phyloP scores from a whole-genome alignment of 441 rosid genomes.

The Croton laevigatus region DNA sequence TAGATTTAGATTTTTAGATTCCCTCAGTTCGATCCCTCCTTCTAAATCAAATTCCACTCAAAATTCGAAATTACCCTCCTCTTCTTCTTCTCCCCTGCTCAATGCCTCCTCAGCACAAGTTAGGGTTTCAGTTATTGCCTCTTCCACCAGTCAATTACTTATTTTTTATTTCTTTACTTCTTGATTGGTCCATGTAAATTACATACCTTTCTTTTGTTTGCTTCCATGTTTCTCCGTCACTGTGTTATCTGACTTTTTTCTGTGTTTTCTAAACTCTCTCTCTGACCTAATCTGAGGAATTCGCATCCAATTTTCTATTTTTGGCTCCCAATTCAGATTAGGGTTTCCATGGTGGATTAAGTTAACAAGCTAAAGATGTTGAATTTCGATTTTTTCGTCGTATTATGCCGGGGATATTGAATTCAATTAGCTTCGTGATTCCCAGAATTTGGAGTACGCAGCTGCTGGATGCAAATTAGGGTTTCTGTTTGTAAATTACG shows the following conservation, averaged over 20 bases:
- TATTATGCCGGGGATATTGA: neutral
- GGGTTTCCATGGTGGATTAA: conserved; percentile 5
- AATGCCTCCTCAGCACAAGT: neutral
- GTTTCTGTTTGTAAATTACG: conserved; percentile 12
- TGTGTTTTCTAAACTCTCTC: neutral
- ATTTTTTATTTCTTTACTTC: neutral
- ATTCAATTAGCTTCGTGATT: neutral
- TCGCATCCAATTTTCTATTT: conserved; percentile 5
- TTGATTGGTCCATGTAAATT: neutral
- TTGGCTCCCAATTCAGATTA: neutral
- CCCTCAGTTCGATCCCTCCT: neutral
- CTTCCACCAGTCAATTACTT: neutral
- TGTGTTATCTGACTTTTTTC: conserved; percentile 11
- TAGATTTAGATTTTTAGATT: neutral
- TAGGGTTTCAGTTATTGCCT: conserved; percentile 13
- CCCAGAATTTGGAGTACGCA: neutral
- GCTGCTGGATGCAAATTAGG: neutral
- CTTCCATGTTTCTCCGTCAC: conserved; percentile 14
- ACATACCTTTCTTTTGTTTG: conserved; percentile 1
- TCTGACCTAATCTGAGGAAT: neutral
- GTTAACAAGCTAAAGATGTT: neutral
- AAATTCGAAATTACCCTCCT: neutral
- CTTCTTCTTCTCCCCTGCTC: neutral
- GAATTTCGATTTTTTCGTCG: neutral
- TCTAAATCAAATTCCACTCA: neutral